Conservation (phyloP, 1,139 yeast species). For the Scheffersomyces cryptocercus region DNA sequence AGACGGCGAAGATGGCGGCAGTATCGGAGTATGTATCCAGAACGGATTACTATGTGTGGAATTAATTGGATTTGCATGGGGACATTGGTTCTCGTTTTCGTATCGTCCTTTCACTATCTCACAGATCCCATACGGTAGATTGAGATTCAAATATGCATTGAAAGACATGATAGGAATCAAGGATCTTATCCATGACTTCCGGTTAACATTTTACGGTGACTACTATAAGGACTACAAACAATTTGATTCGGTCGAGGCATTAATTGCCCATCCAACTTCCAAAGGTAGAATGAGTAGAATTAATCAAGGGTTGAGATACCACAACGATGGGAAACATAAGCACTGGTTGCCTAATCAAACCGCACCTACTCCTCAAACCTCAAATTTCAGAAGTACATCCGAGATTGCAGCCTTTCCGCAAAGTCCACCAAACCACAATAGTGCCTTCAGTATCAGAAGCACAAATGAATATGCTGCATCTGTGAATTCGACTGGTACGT, state of each 20-base stretch:
- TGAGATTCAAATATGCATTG: slow-evolving; percentile 61
- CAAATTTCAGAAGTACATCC: slow-evolving; percentile 26
- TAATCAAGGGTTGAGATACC: slow-evolving; percentile 81
- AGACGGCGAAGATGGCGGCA: slow-evolving; percentile 20
- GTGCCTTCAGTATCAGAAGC: slow-evolving; percentile 5
- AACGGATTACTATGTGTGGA: slow-evolving; percentile 83
- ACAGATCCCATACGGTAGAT: slow-evolving; percentile 65
- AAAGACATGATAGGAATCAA: slow-evolving; percentile 75
- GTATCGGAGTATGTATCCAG: slow-evolving; percentile 63
- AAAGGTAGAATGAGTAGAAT: slow-evolving; percentile 70
- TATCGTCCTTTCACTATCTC: slow-evolving; percentile 68
- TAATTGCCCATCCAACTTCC: slow-evolving; percentile 68
- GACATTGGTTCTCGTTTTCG: slow-evolving; percentile 86
- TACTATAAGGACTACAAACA: slow-evolving; percentile 73
- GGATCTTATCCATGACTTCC: slow-evolving; percentile 79
- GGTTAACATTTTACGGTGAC: slow-evolving; percentile 64
- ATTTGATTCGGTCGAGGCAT: slow-evolving; percentile 78
- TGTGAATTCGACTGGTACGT: slow-evolving; percentile 32
- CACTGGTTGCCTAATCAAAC: slow-evolving; percentile 70
- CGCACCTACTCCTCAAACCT: slow-evolving; percentile 8
- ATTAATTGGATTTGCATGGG: slow-evolving; percentile 79
- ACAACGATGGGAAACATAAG: slow-evolving; percentile 73
- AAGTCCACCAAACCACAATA: neutral
- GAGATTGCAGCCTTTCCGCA: slow-evolving; percentile 26
- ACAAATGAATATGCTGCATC: slow-evolving; percentile 30